Evolutionary conservation across 495 filamentous ascomycete species (phyloP), one percentile per base, ranked within the genome.

Genomic region (Aspergillus bridgeri): DNA sequence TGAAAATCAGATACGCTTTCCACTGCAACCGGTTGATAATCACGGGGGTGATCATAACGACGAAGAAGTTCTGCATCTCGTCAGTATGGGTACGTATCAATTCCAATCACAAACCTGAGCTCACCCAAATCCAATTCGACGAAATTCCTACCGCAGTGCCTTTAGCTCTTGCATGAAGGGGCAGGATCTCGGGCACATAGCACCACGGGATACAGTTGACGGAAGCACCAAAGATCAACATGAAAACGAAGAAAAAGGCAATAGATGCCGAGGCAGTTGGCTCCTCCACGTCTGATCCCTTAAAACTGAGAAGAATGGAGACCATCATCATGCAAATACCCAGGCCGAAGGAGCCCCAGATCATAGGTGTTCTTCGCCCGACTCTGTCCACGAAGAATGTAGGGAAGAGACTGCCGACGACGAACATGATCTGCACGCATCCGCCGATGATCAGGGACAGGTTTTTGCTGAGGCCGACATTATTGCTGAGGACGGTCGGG

Each of bases 1-100:
- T 80, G 68, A 81, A 88, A 50, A 86, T 81, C 59, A 87, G 71
- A 65, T 82, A 87, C 56, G 81, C 81, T 56, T 78, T 73, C 84
- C 83, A 88, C 13, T 74, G 69, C 2, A 85, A 64, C 38, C 69
- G 74, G 24, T 77, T 68, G 60, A 85, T 82, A 24, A 81, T 79
- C 4, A 78, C 65, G 2, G 81, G 83, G 0, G 83, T 86, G 56
- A 84, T 80, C 72, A 83, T 77, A 27, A 85, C 83, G 33, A 88
- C 78, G 54, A 77, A 75, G 58, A 83, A 85, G 61, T 84, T 84
- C 61, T 64, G 9, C 20, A 15, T 11, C 11, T 23, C 20, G 22
- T 53, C 42, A 61, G 53, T 29, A 57, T 15, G 11, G 6, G 19
- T n/a, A n/a, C n/a, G n/a, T n/a, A n/a, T n/a, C n/a, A n/a, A n/a